Percentiles rank a stretch among this genome's conserved stretches.
phyloP scores from a whole-genome alignment of 2,329 filamentous ascomycete species.

The Penicillium concentricum region DNA sequence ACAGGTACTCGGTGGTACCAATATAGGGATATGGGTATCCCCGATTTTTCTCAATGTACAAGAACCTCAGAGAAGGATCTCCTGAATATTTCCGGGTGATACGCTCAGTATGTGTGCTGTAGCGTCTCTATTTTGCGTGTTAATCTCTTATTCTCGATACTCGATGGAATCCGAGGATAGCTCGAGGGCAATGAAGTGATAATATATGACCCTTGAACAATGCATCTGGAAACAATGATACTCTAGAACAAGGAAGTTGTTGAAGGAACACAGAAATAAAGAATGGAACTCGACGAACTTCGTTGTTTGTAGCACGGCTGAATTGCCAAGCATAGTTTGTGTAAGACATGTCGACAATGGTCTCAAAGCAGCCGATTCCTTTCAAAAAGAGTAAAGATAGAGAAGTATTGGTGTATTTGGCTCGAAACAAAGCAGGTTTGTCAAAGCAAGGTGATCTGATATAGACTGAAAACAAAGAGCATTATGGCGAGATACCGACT shows the following conservation, averaged over 20 bases:
- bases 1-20: background rate
- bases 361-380: conserved; percentile 26
- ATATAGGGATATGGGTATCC: too few species aligned
- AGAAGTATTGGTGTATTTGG: background rate
- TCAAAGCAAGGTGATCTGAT: background rate
- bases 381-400: background rate
- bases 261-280: background rate
- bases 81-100: too few species aligned
- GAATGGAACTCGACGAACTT: background rate
- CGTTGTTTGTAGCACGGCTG: background rate
- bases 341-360: conserved; percentile 10
- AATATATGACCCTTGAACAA: background rate
- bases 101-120: background rate
- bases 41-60: too few species aligned
- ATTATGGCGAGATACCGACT: background rate
- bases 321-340: background rate
- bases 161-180: background rate
- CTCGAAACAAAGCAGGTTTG: background rate
- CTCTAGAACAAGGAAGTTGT: background rate
- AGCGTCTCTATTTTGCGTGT: background rate
- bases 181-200: background rate
- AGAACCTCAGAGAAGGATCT: too few species aligned
- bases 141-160: background rate
- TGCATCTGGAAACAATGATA: background rate
- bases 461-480: background rate